Base-by-base conservation (phyloP, 176 grass and related monocot genomes). In the Ampelocalamus luodianensis region DNA sequence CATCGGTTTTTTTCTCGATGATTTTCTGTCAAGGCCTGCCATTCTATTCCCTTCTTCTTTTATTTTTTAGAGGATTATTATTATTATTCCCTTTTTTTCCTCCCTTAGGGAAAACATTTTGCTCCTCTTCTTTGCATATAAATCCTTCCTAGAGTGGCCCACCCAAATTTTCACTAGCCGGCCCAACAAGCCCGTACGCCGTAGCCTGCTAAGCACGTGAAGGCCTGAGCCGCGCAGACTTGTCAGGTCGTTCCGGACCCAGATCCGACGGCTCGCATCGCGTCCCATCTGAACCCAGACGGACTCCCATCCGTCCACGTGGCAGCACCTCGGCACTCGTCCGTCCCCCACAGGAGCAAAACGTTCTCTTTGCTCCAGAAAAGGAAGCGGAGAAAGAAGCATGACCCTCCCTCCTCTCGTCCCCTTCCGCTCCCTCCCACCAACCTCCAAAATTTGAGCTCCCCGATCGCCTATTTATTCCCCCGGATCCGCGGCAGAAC, bases 401-500 rank as follows among this genome's bases (percentile, higher is more conserved):
- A 29, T 20, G 7, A 3, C 5, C 6, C 17, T 5, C 54, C 75
- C 20, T 9, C 8, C 13, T 51, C 55, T 56, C 16, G 50, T 72
- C 24, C 9, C 3, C 17, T 22, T 13, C 71, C 48, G 49, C 49
- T 51, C 49, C 15, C 15, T 16, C 11, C 2, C 55, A 59, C 22
- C 22, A 10, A 16, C 37, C 17, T 8, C 12, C 60, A 46, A 29
- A 66, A 66, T 62, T 78, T 49, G 44, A 83, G 82, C 74, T 72
- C 58, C 66, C 55, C 29, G 23, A 69, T 38, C 36, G 22, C 32
- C 51, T n/a, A n/a, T 5, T 10, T 5, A 38, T 37, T 22, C 37
- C 13, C 49, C 18, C 20, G 36, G 63, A 45, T 76, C 86, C 42
- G n/a, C 18, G 6, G 29, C 77, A 48, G 29, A 85, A 74, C 76